Evolutionary conservation across 306 rosid genomes (phyloP).

Genomic region (Datisca glomerata): DNA sequence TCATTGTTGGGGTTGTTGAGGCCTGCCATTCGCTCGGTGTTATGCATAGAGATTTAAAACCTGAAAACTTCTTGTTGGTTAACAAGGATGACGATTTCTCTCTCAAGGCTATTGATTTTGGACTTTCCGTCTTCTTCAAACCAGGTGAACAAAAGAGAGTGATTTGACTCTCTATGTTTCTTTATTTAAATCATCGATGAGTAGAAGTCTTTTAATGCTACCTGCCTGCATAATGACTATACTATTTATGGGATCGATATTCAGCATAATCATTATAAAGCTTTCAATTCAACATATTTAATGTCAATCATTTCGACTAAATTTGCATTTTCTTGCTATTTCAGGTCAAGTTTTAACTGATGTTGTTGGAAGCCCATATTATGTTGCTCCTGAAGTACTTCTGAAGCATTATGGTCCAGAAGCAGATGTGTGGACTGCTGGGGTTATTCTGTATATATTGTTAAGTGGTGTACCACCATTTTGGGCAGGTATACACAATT

Average conservation of each 20-base stretch:
- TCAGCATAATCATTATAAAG: no score
- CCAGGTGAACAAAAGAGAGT: conserved; percentile 40
- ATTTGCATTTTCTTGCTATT: background rate
- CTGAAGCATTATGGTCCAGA: conserved; percentile 91
- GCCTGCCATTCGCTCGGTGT: conserved; percentile 95
- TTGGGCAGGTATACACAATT: conserved; percentile 66
- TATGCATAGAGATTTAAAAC: conserved; percentile 92
- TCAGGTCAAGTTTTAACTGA: conserved; percentile 88
- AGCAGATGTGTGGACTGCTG: conserved; percentile 96
- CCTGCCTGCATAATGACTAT: no score
- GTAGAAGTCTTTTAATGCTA: no score
- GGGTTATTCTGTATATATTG: conserved; percentile 81
- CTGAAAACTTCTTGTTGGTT: conserved; percentile 85
- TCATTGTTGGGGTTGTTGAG: conserved; percentile 88
- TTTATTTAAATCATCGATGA: no score
- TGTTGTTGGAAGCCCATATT: conserved; percentile 95
- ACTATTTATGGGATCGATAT: no score
- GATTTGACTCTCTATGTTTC: background rate
- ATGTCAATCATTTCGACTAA: no score
- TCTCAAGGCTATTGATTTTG: conserved; percentile 94
- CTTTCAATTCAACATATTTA: no score
- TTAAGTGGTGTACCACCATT: conserved; percentile 97
- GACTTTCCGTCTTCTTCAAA: conserved; percentile 93
- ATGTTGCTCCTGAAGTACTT: conserved; percentile 98
- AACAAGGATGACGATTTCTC: conserved; percentile 90